Evolutionary conservation across 2,329 filamentous ascomycete species (phyloP), one percentile per base, ranked within the genome.

Genomic region (Sporothrix pseudoabietina): DNA sequence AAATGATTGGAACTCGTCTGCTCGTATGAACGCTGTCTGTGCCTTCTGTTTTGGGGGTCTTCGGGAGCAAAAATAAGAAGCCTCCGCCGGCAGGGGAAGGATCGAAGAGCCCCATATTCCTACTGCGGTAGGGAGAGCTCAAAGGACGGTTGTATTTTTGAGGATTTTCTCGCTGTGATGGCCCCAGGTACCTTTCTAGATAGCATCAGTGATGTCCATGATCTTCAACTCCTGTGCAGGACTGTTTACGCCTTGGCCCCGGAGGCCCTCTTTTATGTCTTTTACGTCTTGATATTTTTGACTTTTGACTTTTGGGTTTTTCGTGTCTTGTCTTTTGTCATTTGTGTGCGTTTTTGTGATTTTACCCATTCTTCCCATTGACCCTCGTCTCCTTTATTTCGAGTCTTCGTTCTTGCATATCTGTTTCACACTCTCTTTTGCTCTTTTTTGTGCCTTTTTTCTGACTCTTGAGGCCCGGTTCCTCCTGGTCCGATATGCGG

Each of bases 401-500:
- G 14, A 35, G 7, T 30, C 19, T 71, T 30, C 35, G n/a, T 61
- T 49, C 39, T 35, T 32, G 8, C 16, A 47, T 12, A 22, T 70
- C n/a, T 63, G 39, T 2, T 30, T 63, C 41, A 61, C 39, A 12
- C 6, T 6, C 16, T 22, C 44, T 61, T 59, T 39, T 8, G 57
- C 61, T 69, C 47, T 68, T 22, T 73, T 41, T 47, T 70, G 10
- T 16, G 35, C 30, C 35, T 52, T 19, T 19, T 54, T 54, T 44
- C 63, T 57, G 26, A 39, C 30, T 22, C 52, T 12, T 22, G 22
- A 9, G 3, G 35, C 6, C 52, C 41, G 14, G 19, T 16, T 32
- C 39, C 30, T 47, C 9, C 22, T 65, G 47, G 41, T 68, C n/a
- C 68, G 32, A 57, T 72, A 47, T 52, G 61, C 35, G 49, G 71